Evolutionary conservation across 768 basidiomycete species (phyloP), one percentile per base, ranked within the genome.

Genomic region (Amanita jacksonii): DNA sequence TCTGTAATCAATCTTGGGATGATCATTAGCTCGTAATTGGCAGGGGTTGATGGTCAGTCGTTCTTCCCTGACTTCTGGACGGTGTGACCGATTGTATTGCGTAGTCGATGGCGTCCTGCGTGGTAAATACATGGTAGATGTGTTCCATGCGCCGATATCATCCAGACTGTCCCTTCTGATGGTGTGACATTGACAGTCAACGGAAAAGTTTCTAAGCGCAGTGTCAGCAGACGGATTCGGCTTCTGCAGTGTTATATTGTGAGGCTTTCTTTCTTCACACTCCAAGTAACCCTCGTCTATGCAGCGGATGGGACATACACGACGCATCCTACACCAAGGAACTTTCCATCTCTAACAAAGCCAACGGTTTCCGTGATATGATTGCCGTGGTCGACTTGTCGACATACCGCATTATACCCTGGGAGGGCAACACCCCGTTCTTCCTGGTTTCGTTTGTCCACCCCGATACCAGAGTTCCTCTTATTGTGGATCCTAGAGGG

Each of bases 211-310:
- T 58, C 57, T 96, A 25, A 79, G 79, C 38, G 84, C 88, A 0
- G 85, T 72, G 6, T 75, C 80, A 39, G 74, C 81, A 1, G 79
- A 81, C 49, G 90, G 90, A 0, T 94, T 96, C 58, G 89, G 90
- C 4, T 96, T 93, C 65, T 94, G 89, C 65, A 88, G 85, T 53
- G 85, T 93, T 38, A 78, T 93, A 45, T 97, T 93, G 88, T 86
- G 48, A 54, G 82, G 67, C 20, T 38, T 10, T 22, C 35, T 25
- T 24, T 16, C n/a, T 36, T 22, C 10, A 5, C 25, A 20, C 20
- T 40, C 30, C 7, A 38, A 25, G 31, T 52, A 34, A 43, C 43
- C 41, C 38, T 13, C 18, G 10, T 28, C 13, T 15, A 18, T 43
- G 8, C 51, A 90, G 83, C 49, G 87, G 85, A 38, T 91, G 89